These are phyloP conservation scores for Isatis lusitanica DNA, from an alignment of 441 rosid genomes.

Conservation along the genomic window DNA sequence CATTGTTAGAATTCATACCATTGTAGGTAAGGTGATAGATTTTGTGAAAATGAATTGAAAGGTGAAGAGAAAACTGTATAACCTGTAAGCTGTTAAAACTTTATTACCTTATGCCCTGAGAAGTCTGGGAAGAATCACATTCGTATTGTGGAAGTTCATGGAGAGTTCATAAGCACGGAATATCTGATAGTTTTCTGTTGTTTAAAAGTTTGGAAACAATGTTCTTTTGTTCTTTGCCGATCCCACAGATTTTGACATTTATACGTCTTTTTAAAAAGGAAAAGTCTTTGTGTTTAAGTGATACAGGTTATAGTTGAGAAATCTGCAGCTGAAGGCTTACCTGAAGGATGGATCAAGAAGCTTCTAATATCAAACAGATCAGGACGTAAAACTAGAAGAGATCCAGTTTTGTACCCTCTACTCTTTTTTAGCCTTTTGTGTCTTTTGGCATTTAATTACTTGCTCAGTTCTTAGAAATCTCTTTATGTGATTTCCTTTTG, in stretches of 20 bases:
- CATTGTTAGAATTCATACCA: neutral
- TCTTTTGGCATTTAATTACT: neutral
- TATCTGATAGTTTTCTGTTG: slow-evolving; percentile 34
- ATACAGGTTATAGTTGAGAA: slow-evolving; percentile 63
- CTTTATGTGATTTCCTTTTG: slow-evolving; percentile 24
- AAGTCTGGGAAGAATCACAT: slow-evolving; percentile 32
- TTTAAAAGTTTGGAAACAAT: neutral
- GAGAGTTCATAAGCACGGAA: slow-evolving; percentile 19
- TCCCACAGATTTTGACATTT: slow-evolving; percentile 1
- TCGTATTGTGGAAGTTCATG: neutral
- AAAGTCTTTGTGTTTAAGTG: slow-evolving; percentile 37
- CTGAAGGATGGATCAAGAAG: slow-evolving; percentile 90
- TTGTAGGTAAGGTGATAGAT: neutral
- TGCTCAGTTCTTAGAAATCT: neutral
- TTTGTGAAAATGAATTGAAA: slow-evolving; percentile 1
- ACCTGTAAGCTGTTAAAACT: neutral
- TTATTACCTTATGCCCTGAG: neutral
- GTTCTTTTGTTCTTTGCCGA: slow-evolving; percentile 10
- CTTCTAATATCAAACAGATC: slow-evolving; percentile 52
- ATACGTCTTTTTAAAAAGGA: neutral
- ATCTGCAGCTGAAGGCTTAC: slow-evolving; percentile 71
- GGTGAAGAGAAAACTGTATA: neutral
- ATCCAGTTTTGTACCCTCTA: slow-evolving; percentile 54
- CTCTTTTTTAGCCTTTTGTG: neutral
- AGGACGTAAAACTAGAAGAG: slow-evolving; percentile 59